A percentile compares a stretch with the other conserved stretches of the same genome.
phyloP scores from a whole-genome alignment of 352 stramenopile genomes.

The Globisporangium rhizosaccharum region DNA sequence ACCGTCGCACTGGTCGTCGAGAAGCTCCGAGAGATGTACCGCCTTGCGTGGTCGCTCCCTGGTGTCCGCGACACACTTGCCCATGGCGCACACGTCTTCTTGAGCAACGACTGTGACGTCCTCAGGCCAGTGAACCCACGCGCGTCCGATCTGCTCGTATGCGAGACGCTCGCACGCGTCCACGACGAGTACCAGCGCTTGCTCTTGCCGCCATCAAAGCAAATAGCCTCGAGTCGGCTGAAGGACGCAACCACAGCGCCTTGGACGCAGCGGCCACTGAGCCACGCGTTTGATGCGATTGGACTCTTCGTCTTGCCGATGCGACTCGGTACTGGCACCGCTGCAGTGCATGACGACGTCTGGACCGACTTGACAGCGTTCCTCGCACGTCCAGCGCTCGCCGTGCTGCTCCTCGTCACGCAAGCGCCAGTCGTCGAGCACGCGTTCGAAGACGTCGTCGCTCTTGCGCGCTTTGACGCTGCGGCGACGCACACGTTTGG shows the following conservation, averaged over 20 bases:
- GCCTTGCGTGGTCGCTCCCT: conserved; percentile 51
- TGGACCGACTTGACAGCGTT: conserved; percentile 32
- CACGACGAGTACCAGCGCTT: conserved; percentile 43
- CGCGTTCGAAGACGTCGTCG: conserved; percentile 36
- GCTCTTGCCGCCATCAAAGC: conserved; percentile 46
- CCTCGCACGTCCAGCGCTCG: conserved; percentile 29
- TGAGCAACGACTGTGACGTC: conserved; percentile 30
- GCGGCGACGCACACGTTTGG: conserved; percentile 29
- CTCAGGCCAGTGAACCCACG: conserved; percentile 11
- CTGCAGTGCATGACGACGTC: conserved; percentile 11
- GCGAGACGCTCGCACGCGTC: conserved; percentile 19
- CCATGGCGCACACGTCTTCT: conserved; percentile 39
- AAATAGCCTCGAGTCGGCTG: conserved; percentile 2
- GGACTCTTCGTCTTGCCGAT: conserved; percentile 47
- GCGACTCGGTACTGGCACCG: conserved; percentile 9
- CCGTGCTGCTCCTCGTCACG: conserved; percentile 29
- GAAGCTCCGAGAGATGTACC: conserved; percentile 44
- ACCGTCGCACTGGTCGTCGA: conserved; percentile 14
- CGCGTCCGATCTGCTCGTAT: conserved; percentile 19
- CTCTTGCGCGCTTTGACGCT: conserved; percentile 32
- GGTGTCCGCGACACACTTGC: conserved; percentile 38
- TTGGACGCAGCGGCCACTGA: conserved; percentile 18
- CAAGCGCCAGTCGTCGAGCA: conserved; percentile 36
- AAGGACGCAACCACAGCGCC: neutral
- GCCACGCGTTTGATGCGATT: conserved; percentile 33